A percentile compares a stretch with the other conserved stretches of the same genome.
These are phyloP conservation scores for Cryptococcus sp. DNA, from an alignment of 1,284 basidiomycete genomes.

Conservation along the genomic window DNA sequence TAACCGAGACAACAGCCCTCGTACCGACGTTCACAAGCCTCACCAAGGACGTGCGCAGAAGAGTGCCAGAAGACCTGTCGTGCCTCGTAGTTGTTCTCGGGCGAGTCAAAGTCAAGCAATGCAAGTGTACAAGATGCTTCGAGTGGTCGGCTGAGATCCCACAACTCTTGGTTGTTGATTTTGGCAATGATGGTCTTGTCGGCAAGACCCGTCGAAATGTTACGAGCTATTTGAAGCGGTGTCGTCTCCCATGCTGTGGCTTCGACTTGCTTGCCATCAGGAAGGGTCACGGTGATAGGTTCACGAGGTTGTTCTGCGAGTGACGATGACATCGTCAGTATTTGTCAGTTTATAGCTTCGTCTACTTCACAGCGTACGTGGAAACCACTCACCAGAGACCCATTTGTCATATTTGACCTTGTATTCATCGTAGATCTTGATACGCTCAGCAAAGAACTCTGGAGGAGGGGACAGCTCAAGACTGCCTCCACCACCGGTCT, in stretches of 20 bases:
- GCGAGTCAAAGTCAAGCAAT: constrained; percentile 90
- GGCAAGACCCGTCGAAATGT: constrained; percentile 81
- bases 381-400: constrained; percentile 63
- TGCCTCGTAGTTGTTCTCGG: constrained; percentile 72
- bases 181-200: constrained; percentile 94
- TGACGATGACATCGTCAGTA: constrained; percentile 5
- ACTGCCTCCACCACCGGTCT: constrained; percentile 29
- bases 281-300: constrained; percentile 81
- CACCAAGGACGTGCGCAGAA: constrained; percentile 97
- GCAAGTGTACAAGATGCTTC: constrained; percentile 80
- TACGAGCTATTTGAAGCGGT: constrained; percentile 87
- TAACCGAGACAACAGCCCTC: constrained; percentile 95
- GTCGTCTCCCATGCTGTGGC: constrained; percentile 95
- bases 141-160: constrained; percentile 93
- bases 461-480: constrained; percentile 65
- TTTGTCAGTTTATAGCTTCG: neutral
- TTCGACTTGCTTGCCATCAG: constrained; percentile 79
- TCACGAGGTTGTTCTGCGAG: constrained; percentile 75
- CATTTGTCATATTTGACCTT: constrained; percentile 83
- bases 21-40: constrained; percentile 90
- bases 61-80: constrained; percentile 99
- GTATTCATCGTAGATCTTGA: constrained; percentile 86
- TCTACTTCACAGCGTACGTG: neutral
- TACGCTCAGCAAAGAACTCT: constrained; percentile 83
- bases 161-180: constrained; percentile 76